These are phyloP conservation scores for Fraxinus nigra DNA, from an alignment of 305 asterid species.

Conservation along the genomic window DNA sequence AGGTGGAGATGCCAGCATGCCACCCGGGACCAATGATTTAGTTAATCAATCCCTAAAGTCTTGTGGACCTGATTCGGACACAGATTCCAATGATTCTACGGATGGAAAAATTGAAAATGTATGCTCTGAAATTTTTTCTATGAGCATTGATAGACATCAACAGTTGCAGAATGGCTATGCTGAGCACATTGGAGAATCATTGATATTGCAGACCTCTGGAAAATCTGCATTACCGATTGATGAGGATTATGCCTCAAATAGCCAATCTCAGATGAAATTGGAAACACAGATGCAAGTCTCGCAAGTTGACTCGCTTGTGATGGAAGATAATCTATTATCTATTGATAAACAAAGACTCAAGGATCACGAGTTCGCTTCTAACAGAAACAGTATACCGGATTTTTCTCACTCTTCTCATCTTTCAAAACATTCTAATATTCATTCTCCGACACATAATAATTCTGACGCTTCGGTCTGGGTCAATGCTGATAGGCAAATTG, in stretches of 20 bases:
- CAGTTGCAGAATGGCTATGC: constrained; percentile 29
- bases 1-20: constrained; percentile 20
- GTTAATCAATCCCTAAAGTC: constrained; percentile 38
- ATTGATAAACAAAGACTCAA: constrained; percentile 60
- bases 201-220: constrained; percentile 30
- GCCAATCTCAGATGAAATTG: constrained; percentile 34
- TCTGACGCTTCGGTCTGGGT: constrained; percentile 30
- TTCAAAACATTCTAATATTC: constrained; percentile 33
- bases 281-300: constrained; percentile 30
- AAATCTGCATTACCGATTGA: constrained; percentile 29
- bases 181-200: constrained; percentile 37
- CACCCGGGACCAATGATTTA: constrained; percentile 25
- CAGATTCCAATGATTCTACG: constrained; percentile 29
- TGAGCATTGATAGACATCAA: constrained; percentile 45
- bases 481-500: constrained; percentile 40
- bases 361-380: constrained; percentile 56
- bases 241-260: constrained; percentile 22
- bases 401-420: constrained; percentile 33
- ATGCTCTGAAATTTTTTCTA: constrained; percentile 44
- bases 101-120: constrained; percentile 34
- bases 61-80: constrained; percentile 31
- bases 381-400: constrained; percentile 37
- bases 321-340: constrained; percentile 52
- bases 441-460: constrained; percentile 29
- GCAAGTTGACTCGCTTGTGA: constrained; percentile 32